These are phyloP conservation scores for Thelonectria rubi DNA, from an alignment of 2,329 filamentous ascomycete genomes.

Conservation along the genomic window DNA sequence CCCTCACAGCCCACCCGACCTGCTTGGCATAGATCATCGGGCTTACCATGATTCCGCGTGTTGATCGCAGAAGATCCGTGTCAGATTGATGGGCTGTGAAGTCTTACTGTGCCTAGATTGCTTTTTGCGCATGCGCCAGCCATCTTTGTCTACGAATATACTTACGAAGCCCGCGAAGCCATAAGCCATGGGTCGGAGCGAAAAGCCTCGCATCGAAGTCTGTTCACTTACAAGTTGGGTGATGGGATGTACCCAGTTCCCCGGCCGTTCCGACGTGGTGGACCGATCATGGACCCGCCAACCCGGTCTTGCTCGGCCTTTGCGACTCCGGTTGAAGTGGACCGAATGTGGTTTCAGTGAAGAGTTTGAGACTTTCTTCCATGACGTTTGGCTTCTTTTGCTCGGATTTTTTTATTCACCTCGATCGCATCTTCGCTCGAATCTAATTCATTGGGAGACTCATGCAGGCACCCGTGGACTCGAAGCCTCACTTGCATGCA, in stretches of 20 bases:
- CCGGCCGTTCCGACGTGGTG: constrained; percentile 26
- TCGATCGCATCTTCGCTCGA: no score
- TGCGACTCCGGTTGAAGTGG: constrained; percentile 9
- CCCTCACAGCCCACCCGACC: constrained; percentile 15
- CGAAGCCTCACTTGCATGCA: no score
- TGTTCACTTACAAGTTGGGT: not conserved
- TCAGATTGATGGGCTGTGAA: constrained; percentile 3
- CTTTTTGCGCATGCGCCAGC: not conserved
- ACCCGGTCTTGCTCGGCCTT: constrained; percentile 14
- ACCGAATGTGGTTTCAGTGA: not conserved
- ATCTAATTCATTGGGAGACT: no score
- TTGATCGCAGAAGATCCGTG: constrained; percentile 10
- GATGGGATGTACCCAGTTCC: constrained; percentile 7
- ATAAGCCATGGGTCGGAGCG: not conserved
- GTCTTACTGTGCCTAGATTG: not conserved
- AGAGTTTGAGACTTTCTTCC: not conserved
- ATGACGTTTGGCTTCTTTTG: not conserved
- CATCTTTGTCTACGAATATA: not conserved
- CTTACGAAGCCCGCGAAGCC: not conserved
- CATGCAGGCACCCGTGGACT: no score
- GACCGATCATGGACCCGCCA: constrained; percentile 18
- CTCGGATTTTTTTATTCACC: not conserved
- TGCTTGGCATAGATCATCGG: constrained; percentile 14
- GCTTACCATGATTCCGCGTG: not conserved
- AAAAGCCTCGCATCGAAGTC: not conserved